Evolutionary conservation across 2,329 filamentous ascomycete genomes (phyloP).

Genomic region (Drechslerella coelobrocha): DNA sequence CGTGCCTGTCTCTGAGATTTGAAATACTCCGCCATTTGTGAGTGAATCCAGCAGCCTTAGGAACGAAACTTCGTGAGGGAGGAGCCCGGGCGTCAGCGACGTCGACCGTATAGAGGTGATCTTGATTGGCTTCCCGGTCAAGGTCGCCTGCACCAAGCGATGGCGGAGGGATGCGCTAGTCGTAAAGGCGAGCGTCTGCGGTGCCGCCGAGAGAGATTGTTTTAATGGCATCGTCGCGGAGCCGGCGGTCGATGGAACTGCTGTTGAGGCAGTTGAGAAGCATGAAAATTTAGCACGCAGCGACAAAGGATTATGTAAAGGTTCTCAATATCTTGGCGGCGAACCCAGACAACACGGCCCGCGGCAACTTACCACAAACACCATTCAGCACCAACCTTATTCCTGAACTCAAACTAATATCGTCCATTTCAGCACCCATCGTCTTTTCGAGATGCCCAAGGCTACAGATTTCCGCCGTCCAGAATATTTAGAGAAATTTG

Average conservation of each 20-base stretch:
- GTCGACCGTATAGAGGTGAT: constrained; percentile 92
- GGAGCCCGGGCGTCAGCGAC: constrained; percentile 86
- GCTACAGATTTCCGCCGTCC: too few species aligned
- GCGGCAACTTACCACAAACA: too few species aligned
- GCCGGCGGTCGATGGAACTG: constrained; percentile 6
- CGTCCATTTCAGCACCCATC: too few species aligned
- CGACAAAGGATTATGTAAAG: too few species aligned
- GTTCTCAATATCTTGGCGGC: too few species aligned
- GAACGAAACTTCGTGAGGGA: constrained; percentile 92
- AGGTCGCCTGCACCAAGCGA: constrained; percentile 85
- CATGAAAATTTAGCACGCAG: too few species aligned
- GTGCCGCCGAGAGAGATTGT: constrained; percentile 53
- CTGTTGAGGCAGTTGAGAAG: too few species aligned
- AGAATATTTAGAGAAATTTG: too few species aligned
- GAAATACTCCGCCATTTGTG: constrained; percentile 92
- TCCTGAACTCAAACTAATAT: too few species aligned
- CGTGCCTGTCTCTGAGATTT: constrained; percentile 95
- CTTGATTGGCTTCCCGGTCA: constrained; percentile 86
- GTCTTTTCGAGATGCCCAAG: too few species aligned
- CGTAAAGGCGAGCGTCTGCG: constrained; percentile 75
- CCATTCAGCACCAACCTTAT: too few species aligned
- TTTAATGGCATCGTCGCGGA: constrained; percentile 18
- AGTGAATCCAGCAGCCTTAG: constrained; percentile 90
- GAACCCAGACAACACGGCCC: too few species aligned
- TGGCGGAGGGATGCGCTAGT: constrained; percentile 82